Base-by-base conservation (phyloP, 306 rosid genomes). In the Nissolia schottii region DNA sequence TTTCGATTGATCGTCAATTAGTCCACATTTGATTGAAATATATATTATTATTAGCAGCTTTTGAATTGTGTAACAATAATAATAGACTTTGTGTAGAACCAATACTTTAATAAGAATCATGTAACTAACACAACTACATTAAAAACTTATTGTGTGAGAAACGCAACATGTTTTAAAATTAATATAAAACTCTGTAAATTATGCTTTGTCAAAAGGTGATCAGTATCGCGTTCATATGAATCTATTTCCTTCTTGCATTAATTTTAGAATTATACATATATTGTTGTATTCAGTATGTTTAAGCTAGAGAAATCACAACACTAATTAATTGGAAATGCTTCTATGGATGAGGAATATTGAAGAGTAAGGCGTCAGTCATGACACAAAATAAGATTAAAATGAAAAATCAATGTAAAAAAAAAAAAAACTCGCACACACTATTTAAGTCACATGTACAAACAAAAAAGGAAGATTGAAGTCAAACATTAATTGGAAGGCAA, bases 401-500 rank as follows among this genome's bases (percentile, higher is more conserved):
- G 11, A 31, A 19, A 57, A 41, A 11, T 0, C 14, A 71, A 11
- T 13, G 5, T 28, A 27, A 71, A 28, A 71, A 28, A 27, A 35
- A 5, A 5, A 11, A 1, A 35, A 5, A 35, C 1, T 43, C 46
- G 3, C 5, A 3, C 16, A 35, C 28, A 54, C 63, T 51, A 48
- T 64, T 64, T 54, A 46, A 75, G 25, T 55, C 61, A 56, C 24
- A 8, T 19, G 67, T 14, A 2, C 0, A 43, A 74, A 23, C 6
- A 2, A 31, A 56, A 67, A 57, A 28, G n/a, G n/a, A n/a, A n/a
- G n/a, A 0, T 14, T 13, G 3, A 56, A 57, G 37, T 46, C 41
- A 67, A 58, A 15, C 73, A 40, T 66, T 55, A 55, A 67, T 22
- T 45, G 75, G 12, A 66, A 56, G 22, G 41, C 16, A 14, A n/a